Evolutionary conservation across 768 basidiomycete genomes (phyloP).

Genomic region (Lactifluus rugatus): DNA sequence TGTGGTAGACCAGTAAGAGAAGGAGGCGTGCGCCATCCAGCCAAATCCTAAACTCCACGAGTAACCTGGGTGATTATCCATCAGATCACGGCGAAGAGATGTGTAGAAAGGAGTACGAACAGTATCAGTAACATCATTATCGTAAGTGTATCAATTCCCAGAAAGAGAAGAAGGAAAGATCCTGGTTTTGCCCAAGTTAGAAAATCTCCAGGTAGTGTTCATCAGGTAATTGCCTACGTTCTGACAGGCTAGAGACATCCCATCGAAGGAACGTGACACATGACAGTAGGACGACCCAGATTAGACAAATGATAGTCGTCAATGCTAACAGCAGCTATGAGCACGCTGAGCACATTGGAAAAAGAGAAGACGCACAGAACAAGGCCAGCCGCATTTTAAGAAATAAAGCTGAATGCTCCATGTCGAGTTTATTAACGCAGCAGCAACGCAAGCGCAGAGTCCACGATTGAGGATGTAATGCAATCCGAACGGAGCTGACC

Average conservation of each 20-base stretch:
- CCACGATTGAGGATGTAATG: not conserved
- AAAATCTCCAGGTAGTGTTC: not conserved
- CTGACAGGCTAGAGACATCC: conserved; percentile 34
- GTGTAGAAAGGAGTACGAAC: conserved; percentile 25
- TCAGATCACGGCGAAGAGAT: conserved; percentile 15
- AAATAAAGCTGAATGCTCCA: conserved; percentile 23
- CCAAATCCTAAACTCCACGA: conserved; percentile 42
- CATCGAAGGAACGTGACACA: conserved; percentile 39
- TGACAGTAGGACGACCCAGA: conserved; percentile 41
- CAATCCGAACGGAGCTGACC: conserved; percentile 10
- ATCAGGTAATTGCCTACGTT: conserved; percentile 32
- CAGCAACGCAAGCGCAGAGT: not conserved
- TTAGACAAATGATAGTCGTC: conserved; percentile 35
- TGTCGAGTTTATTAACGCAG: not conserved
- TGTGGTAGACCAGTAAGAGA: conserved; percentile 37
- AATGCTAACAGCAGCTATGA: conserved; percentile 27
- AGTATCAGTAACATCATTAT: conserved; percentile 34
- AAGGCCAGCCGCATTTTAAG: conserved; percentile 21
- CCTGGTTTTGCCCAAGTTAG: conserved; percentile 25
- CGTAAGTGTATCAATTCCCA: conserved; percentile 33
- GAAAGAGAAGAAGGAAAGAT: conserved; percentile 37
- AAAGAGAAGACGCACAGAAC: conserved; percentile 22
- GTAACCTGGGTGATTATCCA: conserved; percentile 28
- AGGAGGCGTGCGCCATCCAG: conserved; percentile 43
- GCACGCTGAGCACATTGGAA: not conserved